phyloP scores from a whole-genome alignment of 108 stramenopile genomes.

The Pseudonitzschia delicatissima region DNA sequence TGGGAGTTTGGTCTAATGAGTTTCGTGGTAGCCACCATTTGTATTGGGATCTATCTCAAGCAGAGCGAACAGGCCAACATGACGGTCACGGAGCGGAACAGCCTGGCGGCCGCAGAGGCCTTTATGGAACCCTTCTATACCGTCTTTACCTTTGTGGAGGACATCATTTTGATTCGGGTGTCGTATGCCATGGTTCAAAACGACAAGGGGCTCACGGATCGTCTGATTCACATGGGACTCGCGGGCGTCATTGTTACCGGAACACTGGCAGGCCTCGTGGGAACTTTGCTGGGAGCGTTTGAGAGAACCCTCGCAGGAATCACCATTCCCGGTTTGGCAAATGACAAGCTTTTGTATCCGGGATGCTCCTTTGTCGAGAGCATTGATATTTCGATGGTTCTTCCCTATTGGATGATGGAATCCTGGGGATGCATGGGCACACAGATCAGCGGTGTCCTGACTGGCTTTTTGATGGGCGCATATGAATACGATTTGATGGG shows the following conservation, averaged over 20 bases:
- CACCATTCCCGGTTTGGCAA: neutral
- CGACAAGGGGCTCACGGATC: neutral
- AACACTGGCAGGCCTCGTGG: neutral
- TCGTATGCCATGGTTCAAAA: neutral
- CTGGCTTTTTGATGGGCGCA: neutral
- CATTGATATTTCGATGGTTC: neutral
- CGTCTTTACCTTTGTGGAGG: neutral
- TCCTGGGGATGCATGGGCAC: neutral
- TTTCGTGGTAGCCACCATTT: neutral
- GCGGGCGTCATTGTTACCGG: neutral
- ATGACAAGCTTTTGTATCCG: neutral
- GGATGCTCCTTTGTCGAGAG: neutral
- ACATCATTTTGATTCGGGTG: neutral
- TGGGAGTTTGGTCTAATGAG: neutral
- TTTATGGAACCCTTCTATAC: neutral
- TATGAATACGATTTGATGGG: neutral
- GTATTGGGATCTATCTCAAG: neutral
- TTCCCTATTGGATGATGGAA: constrained; percentile 2
- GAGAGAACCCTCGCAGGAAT: neutral
- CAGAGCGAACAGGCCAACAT: neutral
- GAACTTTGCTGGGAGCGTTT: neutral
- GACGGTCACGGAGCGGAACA: neutral
- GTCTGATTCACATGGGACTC: neutral
- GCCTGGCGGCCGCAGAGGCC: neutral
- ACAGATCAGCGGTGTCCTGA: neutral